Percentiles rank a stretch among this genome's conserved stretches.
phyloP scores from a whole-genome alignment of 1,284 basidiomycete genomes.

The Boletus semigastroideus region DNA sequence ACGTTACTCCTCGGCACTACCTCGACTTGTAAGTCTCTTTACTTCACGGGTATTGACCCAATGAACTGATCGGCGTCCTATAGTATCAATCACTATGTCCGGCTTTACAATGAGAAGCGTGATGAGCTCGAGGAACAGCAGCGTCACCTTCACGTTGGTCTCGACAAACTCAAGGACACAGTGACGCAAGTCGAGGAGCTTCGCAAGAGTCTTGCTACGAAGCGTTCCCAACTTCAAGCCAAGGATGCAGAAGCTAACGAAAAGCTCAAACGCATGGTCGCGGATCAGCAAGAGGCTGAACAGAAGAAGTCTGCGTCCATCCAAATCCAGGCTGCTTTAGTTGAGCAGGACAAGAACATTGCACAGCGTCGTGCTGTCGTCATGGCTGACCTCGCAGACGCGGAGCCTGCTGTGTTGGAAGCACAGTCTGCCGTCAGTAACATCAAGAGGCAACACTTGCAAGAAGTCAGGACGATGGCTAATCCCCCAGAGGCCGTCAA shows the following conservation, averaged over 20 bases:
- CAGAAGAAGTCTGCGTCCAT: conserved; percentile 97
- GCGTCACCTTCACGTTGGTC: conserved; percentile 95
- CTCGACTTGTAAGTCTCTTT: conserved; percentile 87
- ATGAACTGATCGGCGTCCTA: conserved; percentile 14
- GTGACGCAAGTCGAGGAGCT: conserved; percentile 96
- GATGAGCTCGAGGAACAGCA: conserved; percentile 99
- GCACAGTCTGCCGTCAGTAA: conserved; percentile 95
- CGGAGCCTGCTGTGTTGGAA: conserved; percentile 95
- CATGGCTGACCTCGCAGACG: conserved; percentile 94
- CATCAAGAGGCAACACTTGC: conserved; percentile 96
- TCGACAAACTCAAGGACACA: conserved; percentile 96
- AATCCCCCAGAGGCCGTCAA: conserved; percentile 99
- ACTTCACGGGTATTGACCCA: conserved; percentile 1
- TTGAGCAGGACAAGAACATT: conserved; percentile 89
- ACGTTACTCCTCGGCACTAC: conserved; percentile 98
- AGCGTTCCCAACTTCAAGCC: conserved; percentile 88
- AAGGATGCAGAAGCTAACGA: conserved; percentile 96
- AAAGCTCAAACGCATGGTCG: conserved; percentile 97
- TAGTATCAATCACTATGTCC: conserved; percentile 96
- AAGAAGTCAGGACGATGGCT: conserved; percentile 98
- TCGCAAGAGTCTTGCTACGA: conserved; percentile 92
- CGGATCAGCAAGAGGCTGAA: conserved; percentile 98
- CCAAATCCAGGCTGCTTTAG: conserved; percentile 91
- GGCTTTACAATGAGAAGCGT: conserved; percentile 96
- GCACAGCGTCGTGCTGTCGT: conserved; percentile 87